A percentile compares a stretch with the other conserved stretches of the same genome.
Evolutionary conservation across 208 protist species (phyloP).

Genomic region (Crithidia fasciculata): DNA sequence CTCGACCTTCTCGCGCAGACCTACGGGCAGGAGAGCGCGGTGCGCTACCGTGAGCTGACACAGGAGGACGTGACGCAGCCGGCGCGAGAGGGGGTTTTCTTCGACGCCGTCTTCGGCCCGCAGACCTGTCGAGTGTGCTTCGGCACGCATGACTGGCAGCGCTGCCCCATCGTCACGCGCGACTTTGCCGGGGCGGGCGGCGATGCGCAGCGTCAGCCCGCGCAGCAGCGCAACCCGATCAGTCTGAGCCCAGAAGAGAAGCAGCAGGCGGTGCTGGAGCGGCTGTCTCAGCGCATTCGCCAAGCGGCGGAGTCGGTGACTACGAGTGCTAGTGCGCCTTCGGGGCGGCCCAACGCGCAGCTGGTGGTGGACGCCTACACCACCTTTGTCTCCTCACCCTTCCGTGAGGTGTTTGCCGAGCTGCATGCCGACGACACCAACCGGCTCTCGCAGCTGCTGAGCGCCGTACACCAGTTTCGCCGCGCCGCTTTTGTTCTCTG

Average conservation of each 20-base stretch:
- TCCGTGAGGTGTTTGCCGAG: conserved; percentile 75
- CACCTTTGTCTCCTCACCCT: conserved; percentile 77
- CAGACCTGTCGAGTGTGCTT: conserved; percentile 84
- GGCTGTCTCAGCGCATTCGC: conserved; percentile 46
- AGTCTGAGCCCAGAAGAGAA: conserved; percentile 79
- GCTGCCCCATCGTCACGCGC: conserved; percentile 85
- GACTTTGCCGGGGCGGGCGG: conserved; percentile 54
- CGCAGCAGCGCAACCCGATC: conserved; percentile 41
- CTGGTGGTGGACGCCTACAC: conserved; percentile 81
- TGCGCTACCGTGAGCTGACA: conserved; percentile 35
- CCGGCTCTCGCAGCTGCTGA: conserved; percentile 69
- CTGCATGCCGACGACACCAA: conserved; percentile 60
- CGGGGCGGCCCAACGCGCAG: conserved; percentile 28
- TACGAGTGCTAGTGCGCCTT: neutral
- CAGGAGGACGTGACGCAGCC: conserved; percentile 17
- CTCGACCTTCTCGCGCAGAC: conserved; percentile 25
- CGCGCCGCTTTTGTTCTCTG: conserved; percentile 86
- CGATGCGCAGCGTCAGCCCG: neutral
- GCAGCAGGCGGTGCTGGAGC: conserved; percentile 63
- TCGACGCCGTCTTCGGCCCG: conserved; percentile 63
- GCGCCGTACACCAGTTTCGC: conserved; percentile 65
- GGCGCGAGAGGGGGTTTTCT: conserved; percentile 54
- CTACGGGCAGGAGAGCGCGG: conserved; percentile 43
- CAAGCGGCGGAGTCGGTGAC: conserved; percentile 17
- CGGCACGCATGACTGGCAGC: conserved; percentile 68